Evolutionary conservation across 768 basidiomycete species (phyloP), one percentile per base, ranked within the genome.

Genomic region (Tulasnella sp.): DNA sequence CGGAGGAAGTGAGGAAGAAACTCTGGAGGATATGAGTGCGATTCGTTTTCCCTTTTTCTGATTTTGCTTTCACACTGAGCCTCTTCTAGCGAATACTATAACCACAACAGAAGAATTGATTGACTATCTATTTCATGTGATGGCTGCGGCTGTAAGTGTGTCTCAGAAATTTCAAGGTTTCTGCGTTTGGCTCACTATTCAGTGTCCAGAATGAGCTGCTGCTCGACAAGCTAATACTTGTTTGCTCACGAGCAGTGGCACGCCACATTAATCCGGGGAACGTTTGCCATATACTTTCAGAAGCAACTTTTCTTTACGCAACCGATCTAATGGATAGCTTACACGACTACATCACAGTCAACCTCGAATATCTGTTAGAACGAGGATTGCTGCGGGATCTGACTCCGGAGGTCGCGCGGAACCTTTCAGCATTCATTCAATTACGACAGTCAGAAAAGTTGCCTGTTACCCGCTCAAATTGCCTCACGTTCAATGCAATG

Each of bases 341-440:
- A 31, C 77, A 89, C 63, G 75, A 70, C 22, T 96, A 89, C 64
- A 81, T 95, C 59, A 67, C 76, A 2, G 75, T 77, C 52, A 92
- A 89, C 60, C 70, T 93, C 69, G 95, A 99, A 64, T 78, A 79
- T 0, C 72, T 95, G 44, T 73, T 99, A 16, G 90, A 96, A 61
- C 71, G 70, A 29, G 74, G 75, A 15, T 74, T 92, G 59, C 73
- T 99, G 20, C 85, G 91, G 52, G 81, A 82, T 45, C 72, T 93
- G 32, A 71, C 79, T 2, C 61, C 69, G 15, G 71, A 73, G 29
- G 72, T 88, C 19, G 65, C 93, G 56, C 74, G 75, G 45, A 76
- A 81, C 56, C 73, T 99, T 5, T 70, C 81, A 2, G 60, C 64
- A 2, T 81, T 76, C 55, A 69, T 81, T 2, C 69, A 71, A 15